Percentiles rank a stretch among this genome's conserved stretches.
Conservation (phyloP, 2,329 filamentous ascomycete genomes). For the Tolypocladium ophioglossoides region DNA sequence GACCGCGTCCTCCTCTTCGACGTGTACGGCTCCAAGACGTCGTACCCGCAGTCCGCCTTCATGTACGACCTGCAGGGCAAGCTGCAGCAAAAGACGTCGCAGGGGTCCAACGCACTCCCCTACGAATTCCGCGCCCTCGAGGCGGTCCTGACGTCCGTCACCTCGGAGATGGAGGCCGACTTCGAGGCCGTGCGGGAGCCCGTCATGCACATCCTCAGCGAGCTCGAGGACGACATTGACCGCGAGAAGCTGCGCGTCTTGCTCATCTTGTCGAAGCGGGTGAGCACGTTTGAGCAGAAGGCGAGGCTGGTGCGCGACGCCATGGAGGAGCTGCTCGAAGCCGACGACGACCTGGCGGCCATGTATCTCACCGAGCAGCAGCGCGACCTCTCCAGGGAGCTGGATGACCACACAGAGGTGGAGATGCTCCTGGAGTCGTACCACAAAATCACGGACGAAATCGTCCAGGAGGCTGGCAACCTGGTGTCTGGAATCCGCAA, state of each 20-base stretch:
- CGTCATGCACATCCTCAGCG: slow-evolving; percentile 76
- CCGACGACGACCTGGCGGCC: slow-evolving; percentile 83
- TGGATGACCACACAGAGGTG: slow-evolving; percentile 89
- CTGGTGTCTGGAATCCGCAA: slow-evolving; percentile 91
- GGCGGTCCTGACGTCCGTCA: slow-evolving; percentile 89
- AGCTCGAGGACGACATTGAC: slow-evolving; percentile 94
- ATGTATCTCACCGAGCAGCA: slow-evolving; percentile 95
- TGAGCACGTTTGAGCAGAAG: slow-evolving; percentile 96
- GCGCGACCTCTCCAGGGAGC: slow-evolving; percentile 58
- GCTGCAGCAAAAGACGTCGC: slow-evolving; percentile 60
- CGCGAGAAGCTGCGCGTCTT: slow-evolving; percentile 84
- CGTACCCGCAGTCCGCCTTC: slow-evolving; percentile 91
- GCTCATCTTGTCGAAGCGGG: slow-evolving; percentile 86
- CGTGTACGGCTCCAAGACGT: slow-evolving; percentile 87
- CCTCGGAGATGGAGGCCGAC: slow-evolving; percentile 82
- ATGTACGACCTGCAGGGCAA: slow-evolving; percentile 97
- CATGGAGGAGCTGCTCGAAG: slow-evolving; percentile 89
- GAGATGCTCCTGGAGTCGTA: slow-evolving; percentile 97
- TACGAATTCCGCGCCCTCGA: slow-evolving; percentile 96
- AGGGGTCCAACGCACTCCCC: slow-evolving; percentile 56
- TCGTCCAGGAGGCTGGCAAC: slow-evolving; percentile 89
- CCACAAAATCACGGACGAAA: slow-evolving; percentile 95
- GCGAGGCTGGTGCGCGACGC: slow-evolving; percentile 88
- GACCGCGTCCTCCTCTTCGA: slow-evolving; percentile 94
- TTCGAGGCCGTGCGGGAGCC: slow-evolving; percentile 91